Evolutionary conservation across 1,139 yeast genomes (phyloP), one percentile per base, ranked within the genome.

Genomic region (Geotrichum restrictum): DNA sequence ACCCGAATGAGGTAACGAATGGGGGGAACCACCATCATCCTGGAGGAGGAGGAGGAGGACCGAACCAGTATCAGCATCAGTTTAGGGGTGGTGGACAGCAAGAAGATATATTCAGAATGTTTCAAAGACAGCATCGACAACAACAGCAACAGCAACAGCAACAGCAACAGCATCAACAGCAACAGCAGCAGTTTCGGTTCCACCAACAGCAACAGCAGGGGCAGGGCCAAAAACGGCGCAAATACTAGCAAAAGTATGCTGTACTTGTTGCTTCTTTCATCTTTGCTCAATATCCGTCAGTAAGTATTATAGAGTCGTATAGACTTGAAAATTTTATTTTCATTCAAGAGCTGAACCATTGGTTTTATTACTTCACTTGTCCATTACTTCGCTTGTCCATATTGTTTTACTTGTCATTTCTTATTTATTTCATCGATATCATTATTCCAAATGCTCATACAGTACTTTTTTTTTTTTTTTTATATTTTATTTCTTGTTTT

Each of bases 1-100:
- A 80, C 62, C 81, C 83, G 3, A 79, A 77, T 54, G 83, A n/a
- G 11, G 29, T 5, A 24, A 5, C 5, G 29, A 24, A 24, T 24
- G 8, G 29, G 8, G 29, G 29, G 29, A n/a, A n/a, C n/a, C n/a
- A n/a, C n/a, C n/a, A n/a, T n/a, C 43, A 42, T 1, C 39, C 45
- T 11, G 29, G 38, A 3, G 37, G 34, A 10, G 32, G 37, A 29
- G 21, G 36, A 14, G 27, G 22, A 18, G 39, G 29, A 11, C 42
- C 46, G 7, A 38, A 43, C 11, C 51, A 42, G n/a, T 48, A 27
- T 34, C 44, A 39, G 34, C 45, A 42, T 11, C 43, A 38, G 29
- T 39, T 39, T 18, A 29, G 29, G 32, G 38, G 32, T 18, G 48
- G 48, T 8, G 44, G 44, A 13, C 21, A 16, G 13, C 47, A 43